phyloP scores from a whole-genome alignment of 495 filamentous ascomycete species.

The Xylaria acuta region DNA sequence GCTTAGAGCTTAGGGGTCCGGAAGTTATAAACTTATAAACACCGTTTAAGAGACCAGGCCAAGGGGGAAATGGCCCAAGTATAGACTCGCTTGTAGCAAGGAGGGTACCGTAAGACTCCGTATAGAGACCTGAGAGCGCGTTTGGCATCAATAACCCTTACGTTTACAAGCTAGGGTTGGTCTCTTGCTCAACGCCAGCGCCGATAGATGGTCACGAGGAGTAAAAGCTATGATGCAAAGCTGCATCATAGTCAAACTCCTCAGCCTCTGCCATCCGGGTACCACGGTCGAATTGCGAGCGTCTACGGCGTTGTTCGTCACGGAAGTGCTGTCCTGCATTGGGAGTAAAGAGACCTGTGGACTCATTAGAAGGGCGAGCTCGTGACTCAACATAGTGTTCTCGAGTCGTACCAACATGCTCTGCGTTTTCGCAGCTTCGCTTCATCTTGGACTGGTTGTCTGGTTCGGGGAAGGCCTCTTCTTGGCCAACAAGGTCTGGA shows the following conservation, averaged over 20 bases:
- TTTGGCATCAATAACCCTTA: conserved; percentile 16
- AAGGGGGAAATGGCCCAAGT: neutral
- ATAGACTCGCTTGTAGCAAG: neutral
- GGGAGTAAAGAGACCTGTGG: conserved; percentile 71
- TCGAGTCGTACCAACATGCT: conserved; percentile 71
- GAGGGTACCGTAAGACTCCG: neutral
- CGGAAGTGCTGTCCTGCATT: conserved; percentile 74
- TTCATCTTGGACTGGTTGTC: conserved; percentile 88
- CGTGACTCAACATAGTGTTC: neutral
- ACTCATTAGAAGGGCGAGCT: conserved; percentile 20
- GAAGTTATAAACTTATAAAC: neutral
- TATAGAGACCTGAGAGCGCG: conserved; percentile 15
- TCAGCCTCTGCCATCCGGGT: conserved; percentile 67
- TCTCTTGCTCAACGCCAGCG: conserved; percentile 19
- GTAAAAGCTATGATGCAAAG: conserved; percentile 43
- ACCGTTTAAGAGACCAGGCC: neutral
- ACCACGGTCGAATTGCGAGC: conserved; percentile 78
- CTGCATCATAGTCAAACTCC: conserved; percentile 58
- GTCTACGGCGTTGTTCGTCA: conserved; percentile 76
- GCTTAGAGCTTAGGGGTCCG: neutral
- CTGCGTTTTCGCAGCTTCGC: conserved; percentile 82
- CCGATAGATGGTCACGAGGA: conserved; percentile 27
- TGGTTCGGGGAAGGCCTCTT: conserved; percentile 75
- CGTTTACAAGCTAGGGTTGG: neutral
- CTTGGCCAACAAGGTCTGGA: conserved; percentile 55